Base-by-base conservation (phyloP, 495 filamentous ascomycete genomes). In the Lasiosphaeria hispida region DNA sequence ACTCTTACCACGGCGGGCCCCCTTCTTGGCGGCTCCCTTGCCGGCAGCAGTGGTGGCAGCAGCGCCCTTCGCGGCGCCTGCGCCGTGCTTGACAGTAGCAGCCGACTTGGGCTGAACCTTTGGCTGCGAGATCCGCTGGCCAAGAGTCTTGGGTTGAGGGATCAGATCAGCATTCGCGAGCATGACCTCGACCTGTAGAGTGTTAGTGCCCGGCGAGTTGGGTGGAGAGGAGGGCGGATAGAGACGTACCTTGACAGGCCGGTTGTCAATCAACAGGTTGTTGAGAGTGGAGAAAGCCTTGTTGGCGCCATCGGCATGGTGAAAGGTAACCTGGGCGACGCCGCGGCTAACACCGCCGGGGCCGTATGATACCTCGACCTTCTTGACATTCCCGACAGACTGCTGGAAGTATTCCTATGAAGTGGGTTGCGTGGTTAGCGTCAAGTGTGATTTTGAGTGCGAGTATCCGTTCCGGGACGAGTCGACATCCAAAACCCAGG, bases 351-450 rank as follows among this genome's bases (percentile, higher is more conserved):
- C 81, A 48, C 94, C 92, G 67, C 90, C 91, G 42, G 92, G 89
- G 66, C 92, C 93, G 73, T 97, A 97, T 35, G 89, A 91, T 65
- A 98, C 80, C 68, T 89, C 84, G 48, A 89, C 89, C 73, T 81
- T 84, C 81, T 91, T 96, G 73, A 97, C 87, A 49, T 89, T 86
- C 43, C 93, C 95, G 76, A 95, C 83, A 66, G 89, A 87, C 71
- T 90, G 88, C 67, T 78, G 72, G 76, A 98, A 96, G 75, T 96
- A 98, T 78, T 97, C 94, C 94, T 98, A 93, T 77, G 71, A 61
- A 69, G 65, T 66, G 68, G 53, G 54, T 42, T 63, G 41, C 54
- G 61, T 66, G 64, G 70, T 74, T 73, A 73, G 70, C 70, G 65
- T 69, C 62, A 61, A 62, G 57, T 34, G 58, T 57, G 41, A 38